A percentile compares a stretch with the other conserved stretches of the same genome.
These are phyloP conservation scores for Afroboletus lepidellus DNA, from an alignment of 1,284 basidiomycete genomes.

Conservation along the genomic window DNA sequence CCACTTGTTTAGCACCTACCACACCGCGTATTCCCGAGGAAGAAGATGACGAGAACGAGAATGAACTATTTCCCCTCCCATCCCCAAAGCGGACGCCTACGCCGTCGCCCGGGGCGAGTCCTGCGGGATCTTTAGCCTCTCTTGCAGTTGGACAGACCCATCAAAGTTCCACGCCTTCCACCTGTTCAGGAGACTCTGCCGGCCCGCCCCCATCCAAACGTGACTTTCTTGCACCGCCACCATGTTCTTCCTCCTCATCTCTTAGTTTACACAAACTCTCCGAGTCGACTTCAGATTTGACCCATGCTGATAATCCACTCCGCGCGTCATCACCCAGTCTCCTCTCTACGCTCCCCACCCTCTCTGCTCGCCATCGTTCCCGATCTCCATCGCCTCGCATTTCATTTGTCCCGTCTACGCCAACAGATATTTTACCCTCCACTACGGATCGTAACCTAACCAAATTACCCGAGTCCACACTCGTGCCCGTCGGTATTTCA, in stretches of 20 bases:
- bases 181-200: slow-evolving; percentile 17
- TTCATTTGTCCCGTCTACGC: slow-evolving; percentile 3
- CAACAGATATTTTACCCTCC: background rate
- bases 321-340: slow-evolving; percentile 28
- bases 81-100: slow-evolving; percentile 47
- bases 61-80: slow-evolving; percentile 55
- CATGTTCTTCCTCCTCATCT: slow-evolving; percentile 26
- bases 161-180: slow-evolving; percentile 14
- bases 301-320: slow-evolving; percentile 3
- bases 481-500: background rate
- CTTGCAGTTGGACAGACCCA: slow-evolving; percentile 10
- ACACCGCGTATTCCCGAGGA: slow-evolving; percentile 38
- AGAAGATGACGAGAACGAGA: slow-evolving; percentile 46
- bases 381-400: slow-evolving; percentile 10
- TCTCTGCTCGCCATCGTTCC: slow-evolving; percentile 21
- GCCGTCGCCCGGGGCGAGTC: slow-evolving; percentile 34
- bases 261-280: slow-evolving; percentile 22
- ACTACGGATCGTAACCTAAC: background rate
- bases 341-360: slow-evolving; percentile 22
- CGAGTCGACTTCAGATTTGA: slow-evolving; percentile 14
- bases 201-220: slow-evolving; percentile 4
- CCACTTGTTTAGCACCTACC: slow-evolving; percentile 6
- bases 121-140: slow-evolving; percentile 27
- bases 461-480: background rate
- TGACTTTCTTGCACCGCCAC: slow-evolving; percentile 22